These are phyloP conservation scores for Dianthus caryophyllus DNA, from an alignment of 148 eudicot genomes.

Conservation along the genomic window DNA sequence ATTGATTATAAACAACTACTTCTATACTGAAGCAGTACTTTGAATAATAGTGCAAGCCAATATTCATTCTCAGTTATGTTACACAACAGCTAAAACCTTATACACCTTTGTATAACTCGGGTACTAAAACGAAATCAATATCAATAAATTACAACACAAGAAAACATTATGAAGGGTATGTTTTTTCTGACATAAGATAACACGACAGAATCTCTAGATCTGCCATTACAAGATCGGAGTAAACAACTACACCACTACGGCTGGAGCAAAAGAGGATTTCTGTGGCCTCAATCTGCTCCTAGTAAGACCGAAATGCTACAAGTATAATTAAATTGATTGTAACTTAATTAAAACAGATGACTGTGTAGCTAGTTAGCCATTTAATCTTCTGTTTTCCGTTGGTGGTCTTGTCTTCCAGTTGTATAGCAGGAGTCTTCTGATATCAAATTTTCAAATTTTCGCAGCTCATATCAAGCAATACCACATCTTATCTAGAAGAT, in stretches of 20 bases:
- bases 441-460: not conserved
- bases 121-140: not conserved
- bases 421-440: not conserved
- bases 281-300: not conserved
- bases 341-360: conserved; percentile 1
- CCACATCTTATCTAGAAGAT: conserved; percentile 31
- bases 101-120: too few species aligned
- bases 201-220: not conserved
- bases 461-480: not conserved
- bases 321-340: not conserved
- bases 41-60: not conserved
- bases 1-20: too few species aligned
- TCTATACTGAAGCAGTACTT: not conserved
- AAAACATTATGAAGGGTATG: not conserved
- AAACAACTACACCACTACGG: not conserved
- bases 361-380: not conserved
- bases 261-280: not conserved
- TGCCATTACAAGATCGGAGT: not conserved
- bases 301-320: conserved; percentile 6
- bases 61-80: not conserved
- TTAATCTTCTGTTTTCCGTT: conserved; percentile 2
- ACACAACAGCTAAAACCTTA: not conserved
- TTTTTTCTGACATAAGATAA: not conserved
- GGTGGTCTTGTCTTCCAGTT: not conserved
- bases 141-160: not conserved